Percentiles rank a stretch among this genome's conserved stretches.
Evolutionary conservation across 1,139 yeast genomes (phyloP).

Genomic region (Suhomyces maxii): DNA sequence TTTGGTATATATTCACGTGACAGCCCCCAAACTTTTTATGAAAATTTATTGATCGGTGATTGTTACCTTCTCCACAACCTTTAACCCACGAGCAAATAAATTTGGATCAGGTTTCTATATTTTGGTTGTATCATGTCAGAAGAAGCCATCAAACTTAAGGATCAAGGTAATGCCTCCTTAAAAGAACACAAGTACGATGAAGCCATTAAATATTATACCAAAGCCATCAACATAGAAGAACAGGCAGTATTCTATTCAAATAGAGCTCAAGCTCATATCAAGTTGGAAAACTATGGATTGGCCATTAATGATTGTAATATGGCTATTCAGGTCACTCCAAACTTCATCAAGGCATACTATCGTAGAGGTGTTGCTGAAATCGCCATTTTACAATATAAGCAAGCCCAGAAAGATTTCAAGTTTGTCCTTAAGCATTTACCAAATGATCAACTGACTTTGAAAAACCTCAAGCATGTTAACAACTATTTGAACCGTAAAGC

Average conservation of each 20-base stretch:
- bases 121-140: conserved; percentile 13
- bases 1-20: no score
- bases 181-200: conserved; percentile 60
- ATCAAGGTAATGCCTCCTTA: conserved; percentile 71
- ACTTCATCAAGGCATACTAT: conserved; percentile 73
- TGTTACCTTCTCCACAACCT: no score
- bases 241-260: conserved; percentile 86
- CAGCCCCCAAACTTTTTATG: no score
- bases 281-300: conserved; percentile 80
- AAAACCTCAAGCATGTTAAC: conserved; percentile 63
- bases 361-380: conserved; percentile 82
- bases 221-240: conserved; percentile 71
- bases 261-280: conserved; percentile 87
- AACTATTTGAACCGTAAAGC: conserved; percentile 71
- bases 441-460: conserved; percentile 65
- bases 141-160: conserved; percentile 57
- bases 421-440: conserved; percentile 65
- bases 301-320: conserved; percentile 76
- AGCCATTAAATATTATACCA: conserved; percentile 71
- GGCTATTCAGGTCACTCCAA: conserved; percentile 68
- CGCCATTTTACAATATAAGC: conserved; percentile 74
- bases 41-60: no score
- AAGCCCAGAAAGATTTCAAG: conserved; percentile 72
- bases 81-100: no score
- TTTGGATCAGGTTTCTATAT: no score